Evolutionary conservation across 495 filamentous ascomycete species (phyloP).

Genomic region (Xylaria bambusicola): DNA sequence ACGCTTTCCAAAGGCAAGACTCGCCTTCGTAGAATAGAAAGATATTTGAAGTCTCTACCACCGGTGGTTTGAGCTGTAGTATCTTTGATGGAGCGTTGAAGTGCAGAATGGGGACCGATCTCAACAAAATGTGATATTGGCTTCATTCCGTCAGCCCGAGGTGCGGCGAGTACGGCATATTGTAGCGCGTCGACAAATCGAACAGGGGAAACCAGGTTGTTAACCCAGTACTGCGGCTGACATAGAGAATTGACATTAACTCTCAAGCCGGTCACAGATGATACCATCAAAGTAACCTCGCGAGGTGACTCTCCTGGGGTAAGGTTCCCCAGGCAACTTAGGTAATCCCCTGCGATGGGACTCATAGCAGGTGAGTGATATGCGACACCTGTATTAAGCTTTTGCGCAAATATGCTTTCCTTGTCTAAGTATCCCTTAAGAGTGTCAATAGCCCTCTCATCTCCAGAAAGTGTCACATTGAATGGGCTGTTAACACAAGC

Average conservation of each 20-base stretch:
- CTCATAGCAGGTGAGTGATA: conserved; percentile 48
- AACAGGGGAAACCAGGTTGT: conserved; percentile 45
- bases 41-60: conserved; percentile 19
- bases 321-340: neutral
- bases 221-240: conserved; percentile 36
- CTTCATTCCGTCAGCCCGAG: neutral
- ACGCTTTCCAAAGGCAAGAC: conserved; percentile 24
- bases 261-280: conserved; percentile 30
- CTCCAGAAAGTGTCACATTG: neutral
- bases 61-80: conserved; percentile 35
- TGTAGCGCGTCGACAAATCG: conserved; percentile 38
- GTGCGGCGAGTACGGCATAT: neutral
- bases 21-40: conserved; percentile 31
- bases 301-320: conserved; percentile 5
- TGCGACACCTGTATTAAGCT: conserved; percentile 33
- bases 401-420: neutral
- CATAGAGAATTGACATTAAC: conserved; percentile 13
- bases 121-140: conserved; percentile 44
- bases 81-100: conserved; percentile 50
- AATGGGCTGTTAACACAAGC: neutral
- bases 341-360: conserved; percentile 38
- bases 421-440: neutral
- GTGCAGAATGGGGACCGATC: conserved; percentile 58
- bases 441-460: neutral
- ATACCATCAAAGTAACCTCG: conserved; percentile 32